phyloP scores from a whole-genome alignment of 169 alveolate genomes.

The Plasmodium blacklocki region DNA sequence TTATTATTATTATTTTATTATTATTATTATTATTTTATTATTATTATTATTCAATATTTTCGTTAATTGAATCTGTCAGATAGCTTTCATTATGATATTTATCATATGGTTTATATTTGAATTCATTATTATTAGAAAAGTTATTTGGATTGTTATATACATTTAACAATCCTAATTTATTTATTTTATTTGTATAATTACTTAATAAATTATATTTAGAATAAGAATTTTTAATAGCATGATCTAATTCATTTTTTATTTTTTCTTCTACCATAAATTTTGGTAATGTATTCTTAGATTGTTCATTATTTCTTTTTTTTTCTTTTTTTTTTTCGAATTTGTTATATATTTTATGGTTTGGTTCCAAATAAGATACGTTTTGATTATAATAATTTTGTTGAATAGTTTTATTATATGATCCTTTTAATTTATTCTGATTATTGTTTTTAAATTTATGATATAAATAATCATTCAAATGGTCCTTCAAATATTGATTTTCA shows the following conservation, averaged over 20 bases:
- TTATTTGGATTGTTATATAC: background rate
- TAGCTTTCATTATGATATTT: background rate
- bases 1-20: too few relatives aligned
- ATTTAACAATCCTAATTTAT: conserved; percentile 28
- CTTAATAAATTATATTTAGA: conserved; percentile 6
- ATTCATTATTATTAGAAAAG: background rate
- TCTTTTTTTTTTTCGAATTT: background rate
- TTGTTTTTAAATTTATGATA: too few relatives aligned
- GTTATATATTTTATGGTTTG: background rate
- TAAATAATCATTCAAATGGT: too few relatives aligned
- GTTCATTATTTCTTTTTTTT: too few relatives aligned
- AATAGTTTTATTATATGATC: background rate
- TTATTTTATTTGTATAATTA: conserved; percentile 30
- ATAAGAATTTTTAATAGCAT: conserved; percentile 45
- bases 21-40: too few relatives aligned
- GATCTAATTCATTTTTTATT: conserved; percentile 18
- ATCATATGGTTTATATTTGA: background rate
- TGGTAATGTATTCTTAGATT: background rate
- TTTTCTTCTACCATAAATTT: conserved; percentile 4
- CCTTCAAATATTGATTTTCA: too few relatives aligned
- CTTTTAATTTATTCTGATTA: too few relatives aligned
- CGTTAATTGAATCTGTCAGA: background rate
- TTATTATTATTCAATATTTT: background rate
- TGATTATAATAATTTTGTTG: background rate
- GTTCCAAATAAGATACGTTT: too few relatives aligned